Evolutionary conservation across 768 basidiomycete species (phyloP).

Genomic region (Ephemerocybe angulata): DNA sequence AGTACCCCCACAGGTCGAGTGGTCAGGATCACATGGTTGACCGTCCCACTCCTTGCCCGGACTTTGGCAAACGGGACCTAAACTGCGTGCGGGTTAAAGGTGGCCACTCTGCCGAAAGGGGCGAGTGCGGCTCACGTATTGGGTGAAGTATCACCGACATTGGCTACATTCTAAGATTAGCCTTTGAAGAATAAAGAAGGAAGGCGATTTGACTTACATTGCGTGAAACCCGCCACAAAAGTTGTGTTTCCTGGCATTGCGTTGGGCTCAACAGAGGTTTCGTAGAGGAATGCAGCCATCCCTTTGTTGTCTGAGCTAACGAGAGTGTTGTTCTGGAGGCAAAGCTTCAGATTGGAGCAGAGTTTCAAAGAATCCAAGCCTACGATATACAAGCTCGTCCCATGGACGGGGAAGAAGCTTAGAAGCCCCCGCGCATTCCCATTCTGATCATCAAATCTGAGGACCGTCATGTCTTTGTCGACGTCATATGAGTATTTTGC

Average conservation of each 20-base stretch:
- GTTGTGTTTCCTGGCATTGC: slow-evolving; percentile 64
- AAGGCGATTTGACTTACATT: slow-evolving; percentile 44
- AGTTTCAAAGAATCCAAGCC: neutral
- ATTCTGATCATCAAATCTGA: slow-evolving; percentile 57
- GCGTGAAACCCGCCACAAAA: slow-evolving; percentile 74
- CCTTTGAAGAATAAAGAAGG: neutral
- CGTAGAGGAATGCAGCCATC: slow-evolving; percentile 79
- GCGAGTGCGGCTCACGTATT: slow-evolving; percentile 56
- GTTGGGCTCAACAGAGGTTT: slow-evolving; percentile 62
- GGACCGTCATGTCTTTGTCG: slow-evolving; percentile 68
- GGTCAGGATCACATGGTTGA: slow-evolving; percentile 61
- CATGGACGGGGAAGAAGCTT: slow-evolving; percentile 77
- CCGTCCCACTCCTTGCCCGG: slow-evolving; percentile 69
- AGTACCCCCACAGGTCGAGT: slow-evolving; percentile 72
- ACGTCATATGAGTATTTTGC: slow-evolving; percentile 65
- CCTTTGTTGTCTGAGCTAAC: slow-evolving; percentile 82
- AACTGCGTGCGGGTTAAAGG: slow-evolving; percentile 27
- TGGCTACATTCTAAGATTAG: slow-evolving; percentile 42
- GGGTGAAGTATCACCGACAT: slow-evolving; percentile 76
- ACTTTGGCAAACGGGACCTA: slow-evolving; percentile 75
- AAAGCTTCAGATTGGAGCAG: neutral
- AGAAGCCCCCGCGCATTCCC: slow-evolving; percentile 64
- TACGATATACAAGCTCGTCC: slow-evolving; percentile 76
- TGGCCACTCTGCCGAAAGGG: slow-evolving; percentile 4
- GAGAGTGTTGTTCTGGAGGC: slow-evolving; percentile 70